These are phyloP conservation scores for Ilex paraguariensis DNA, from an alignment of 305 asterid genomes.

Conservation along the genomic window DNA sequence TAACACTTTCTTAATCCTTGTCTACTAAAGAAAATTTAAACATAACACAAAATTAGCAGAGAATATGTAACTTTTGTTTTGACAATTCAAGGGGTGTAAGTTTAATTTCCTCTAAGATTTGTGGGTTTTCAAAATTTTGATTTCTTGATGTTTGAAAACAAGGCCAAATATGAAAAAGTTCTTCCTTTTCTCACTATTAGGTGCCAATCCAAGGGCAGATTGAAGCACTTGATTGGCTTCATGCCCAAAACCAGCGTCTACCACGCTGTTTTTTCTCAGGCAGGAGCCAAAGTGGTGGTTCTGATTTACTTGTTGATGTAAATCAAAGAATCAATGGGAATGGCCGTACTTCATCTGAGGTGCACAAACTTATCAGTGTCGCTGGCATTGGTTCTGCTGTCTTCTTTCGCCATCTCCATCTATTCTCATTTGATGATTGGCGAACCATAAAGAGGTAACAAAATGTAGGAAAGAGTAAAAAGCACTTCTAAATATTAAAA, in stretches of 20 bases:
- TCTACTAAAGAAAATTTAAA: too few relatives aligned
- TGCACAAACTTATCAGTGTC: slow-evolving; percentile 54
- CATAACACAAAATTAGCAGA: too few relatives aligned
- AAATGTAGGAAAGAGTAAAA: not conserved
- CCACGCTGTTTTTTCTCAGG: slow-evolving; percentile 93
- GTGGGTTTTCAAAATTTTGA: not conserved
- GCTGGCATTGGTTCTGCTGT: slow-evolving; percentile 94
- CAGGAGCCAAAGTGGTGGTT: slow-evolving; percentile 28
- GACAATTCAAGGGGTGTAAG: not conserved
- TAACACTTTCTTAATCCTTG: too few relatives aligned
- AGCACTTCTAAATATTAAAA: too few relatives aligned
- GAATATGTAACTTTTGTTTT: too few relatives aligned
- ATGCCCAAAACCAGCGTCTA: slow-evolving; percentile 50
- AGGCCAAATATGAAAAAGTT: not conserved
- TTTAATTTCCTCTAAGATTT: not conserved
- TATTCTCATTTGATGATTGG: slow-evolving; percentile 79
- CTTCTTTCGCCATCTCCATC: slow-evolving; percentile 62
- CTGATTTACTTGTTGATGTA: slow-evolving; percentile 26
- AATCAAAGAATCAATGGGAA: slow-evolving; percentile 10
- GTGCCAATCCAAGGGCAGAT: slow-evolving; percentile 71
- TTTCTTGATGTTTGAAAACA: not conserved
- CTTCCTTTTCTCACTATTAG: slow-evolving; percentile 22
- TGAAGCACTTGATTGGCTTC: slow-evolving; percentile 83
- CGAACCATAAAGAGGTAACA: slow-evolving; percentile 66
- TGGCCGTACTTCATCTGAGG: slow-evolving; percentile 16